phyloP scores from a whole-genome alignment of 1,284 basidiomycete genomes.

The Ganoderma leucocontextum region DNA sequence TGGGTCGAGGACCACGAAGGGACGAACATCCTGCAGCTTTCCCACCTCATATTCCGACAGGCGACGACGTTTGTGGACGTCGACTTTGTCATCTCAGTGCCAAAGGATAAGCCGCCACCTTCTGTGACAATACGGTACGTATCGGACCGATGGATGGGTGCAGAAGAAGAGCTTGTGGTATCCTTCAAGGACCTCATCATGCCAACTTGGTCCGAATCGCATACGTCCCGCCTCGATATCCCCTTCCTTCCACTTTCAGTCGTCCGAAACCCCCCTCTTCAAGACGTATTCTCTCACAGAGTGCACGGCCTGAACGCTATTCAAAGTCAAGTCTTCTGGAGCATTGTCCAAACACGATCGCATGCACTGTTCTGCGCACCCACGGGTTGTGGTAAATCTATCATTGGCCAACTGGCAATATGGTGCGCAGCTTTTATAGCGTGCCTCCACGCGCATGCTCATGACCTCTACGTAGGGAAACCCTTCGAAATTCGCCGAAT shows the following conservation, averaged over 20 bases:
- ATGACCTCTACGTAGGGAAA: constrained; percentile 52
- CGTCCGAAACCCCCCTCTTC: constrained; percentile 58
- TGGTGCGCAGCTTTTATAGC: constrained; percentile 60
- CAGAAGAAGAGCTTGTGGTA: constrained; percentile 79
- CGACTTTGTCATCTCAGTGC: constrained; percentile 86
- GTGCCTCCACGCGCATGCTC: neutral
- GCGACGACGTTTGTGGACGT: constrained; percentile 66
- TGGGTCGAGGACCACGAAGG: constrained; percentile 94
- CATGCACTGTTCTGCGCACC: constrained; percentile 89
- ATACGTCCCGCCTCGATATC: constrained; percentile 79
- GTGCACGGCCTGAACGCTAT: constrained; percentile 81
- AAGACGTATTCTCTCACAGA: constrained; percentile 54
- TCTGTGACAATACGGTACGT: constrained; percentile 80
- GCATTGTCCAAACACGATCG: constrained; percentile 72
- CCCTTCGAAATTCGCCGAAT: constrained; percentile 46
- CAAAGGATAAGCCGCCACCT: constrained; percentile 60
- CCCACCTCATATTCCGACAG: constrained; percentile 76
- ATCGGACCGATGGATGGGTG: constrained; percentile 95
- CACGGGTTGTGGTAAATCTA: constrained; percentile 84
- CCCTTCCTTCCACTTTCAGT: constrained; percentile 77
- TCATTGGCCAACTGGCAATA: constrained; percentile 68
- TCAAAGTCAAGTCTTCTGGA: constrained; percentile 94
- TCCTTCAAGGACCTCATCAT: constrained; percentile 78
- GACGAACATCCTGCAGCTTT: constrained; percentile 84
- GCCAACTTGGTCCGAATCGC: constrained; percentile 72